Conservation (phyloP, 31 red algal species). For the Odonthalia washingtoniensis region DNA sequence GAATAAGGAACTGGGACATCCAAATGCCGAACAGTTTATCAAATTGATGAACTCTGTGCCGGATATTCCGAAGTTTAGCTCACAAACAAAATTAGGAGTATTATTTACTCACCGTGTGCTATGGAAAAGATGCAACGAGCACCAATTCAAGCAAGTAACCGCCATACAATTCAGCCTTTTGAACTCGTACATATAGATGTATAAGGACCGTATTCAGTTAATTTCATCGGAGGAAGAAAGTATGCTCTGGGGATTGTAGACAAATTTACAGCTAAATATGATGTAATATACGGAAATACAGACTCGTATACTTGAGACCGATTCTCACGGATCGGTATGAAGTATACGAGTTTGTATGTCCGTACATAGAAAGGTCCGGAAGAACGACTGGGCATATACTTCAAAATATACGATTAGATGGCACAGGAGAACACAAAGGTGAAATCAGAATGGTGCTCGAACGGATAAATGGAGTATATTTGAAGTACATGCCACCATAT, state of each 20-base stretch:
- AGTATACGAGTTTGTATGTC: neutral
- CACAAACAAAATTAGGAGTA: neutral
- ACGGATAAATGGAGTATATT: slow-evolving; percentile 9
- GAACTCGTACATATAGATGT: slow-evolving; percentile 45
- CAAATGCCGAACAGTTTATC: neutral
- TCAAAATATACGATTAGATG: slow-evolving; percentile 42
- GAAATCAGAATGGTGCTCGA: neutral
- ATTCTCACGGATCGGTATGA: neutral
- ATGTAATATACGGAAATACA: too few species aligned
- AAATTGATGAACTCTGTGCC: neutral
- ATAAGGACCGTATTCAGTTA: neutral
- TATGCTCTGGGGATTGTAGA: slow-evolving; percentile 41
- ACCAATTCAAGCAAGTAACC: slow-evolving; percentile 7
- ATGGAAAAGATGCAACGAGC: slow-evolving; percentile 44
- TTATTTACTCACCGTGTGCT: slow-evolving; percentile 30
- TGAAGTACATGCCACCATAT: slow-evolving; percentile 28
- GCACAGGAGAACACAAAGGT: slow-evolving; percentile 44
- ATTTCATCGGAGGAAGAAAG: slow-evolving; percentile 3
- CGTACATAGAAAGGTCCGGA: slow-evolving; percentile 11
- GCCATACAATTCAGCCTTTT: neutral
- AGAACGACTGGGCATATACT: slow-evolving; percentile 1
- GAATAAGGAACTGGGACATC: slow-evolving; percentile 33
- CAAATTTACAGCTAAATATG: slow-evolving; percentile 35
- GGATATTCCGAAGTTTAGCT: slow-evolving; percentile 9
- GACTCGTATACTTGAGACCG: too few species aligned